Base-by-base conservation (phyloP, 108 stramenopile species). In the Fragilaria radians region DNA sequence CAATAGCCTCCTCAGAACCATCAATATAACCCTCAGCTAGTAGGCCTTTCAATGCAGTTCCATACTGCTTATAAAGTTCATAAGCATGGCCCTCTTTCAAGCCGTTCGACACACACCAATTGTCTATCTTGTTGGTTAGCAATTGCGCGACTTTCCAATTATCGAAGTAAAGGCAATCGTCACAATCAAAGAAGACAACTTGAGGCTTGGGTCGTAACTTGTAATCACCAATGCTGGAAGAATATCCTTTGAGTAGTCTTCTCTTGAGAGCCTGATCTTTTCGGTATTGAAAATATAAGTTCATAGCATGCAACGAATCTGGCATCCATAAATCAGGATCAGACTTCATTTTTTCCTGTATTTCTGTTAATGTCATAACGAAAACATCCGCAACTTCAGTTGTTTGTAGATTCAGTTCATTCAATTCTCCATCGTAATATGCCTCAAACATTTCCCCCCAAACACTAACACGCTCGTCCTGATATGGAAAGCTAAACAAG, bases 161-260 rank as follows among this genome's bases (percentile, higher is more conserved):
- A 68, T 88, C 82, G 67, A 80, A 79, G 58, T 88, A 87, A 14
- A 83, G 62, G 56, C 78, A 79, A 53, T 88, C 86, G 58, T 88
- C 86, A 59, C 82, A 83, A 65, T 87, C 86, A 63, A 87, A 87
- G 50, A 87, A 83, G 19, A 86, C 75, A 1, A 64, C 79, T 51
- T 67, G 21, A 4, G 79, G 78, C 51, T 62, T 68, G 14, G 63
- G 64, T 3, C 61, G 61, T n/a, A 62, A 22, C 18, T 23, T 29
- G 30, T 62, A 62, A 9, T 18, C 47, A 22, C 51, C 48, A 17
- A 62, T 11, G 23, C 57, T 48, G 4, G 21, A 52, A 30, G 26
- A 34, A 30, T 66, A 66, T 30, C 61, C 61, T 2, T 57, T 47
- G 25, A 57, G 42, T 1, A 32, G 36, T 49, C 54, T 48, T 14